These are phyloP conservation scores for Ogataea wickerhamii DNA, from an alignment of 805 yeast species.

Conservation along the genomic window DNA sequence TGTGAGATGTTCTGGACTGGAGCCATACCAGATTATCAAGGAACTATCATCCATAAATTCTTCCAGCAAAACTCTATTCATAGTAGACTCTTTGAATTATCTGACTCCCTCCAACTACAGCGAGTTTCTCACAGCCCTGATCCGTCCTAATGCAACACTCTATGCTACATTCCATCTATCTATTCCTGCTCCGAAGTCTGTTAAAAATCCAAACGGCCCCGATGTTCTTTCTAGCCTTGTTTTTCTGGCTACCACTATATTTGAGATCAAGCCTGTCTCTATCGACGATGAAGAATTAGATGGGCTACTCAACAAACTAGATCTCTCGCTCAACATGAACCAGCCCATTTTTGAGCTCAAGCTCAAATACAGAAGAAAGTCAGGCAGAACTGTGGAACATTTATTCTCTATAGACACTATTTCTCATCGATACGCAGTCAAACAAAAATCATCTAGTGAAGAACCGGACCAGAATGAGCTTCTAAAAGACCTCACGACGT, in stretches of 20 bases:
- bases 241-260: constrained; percentile 72
- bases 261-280: constrained; percentile 52
- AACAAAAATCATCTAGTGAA: constrained; percentile 24
- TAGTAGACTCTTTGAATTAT: constrained; percentile 70
- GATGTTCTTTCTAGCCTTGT: constrained; percentile 34
- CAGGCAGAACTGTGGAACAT: constrained; percentile 72
- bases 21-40: constrained; percentile 9
- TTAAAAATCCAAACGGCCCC: constrained; percentile 17
- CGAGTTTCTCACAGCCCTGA: constrained; percentile 18
- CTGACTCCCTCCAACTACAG: constrained; percentile 45
- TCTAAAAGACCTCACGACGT: constrained; percentile 77
- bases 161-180: constrained; percentile 48
- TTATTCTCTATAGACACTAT: constrained; percentile 49
- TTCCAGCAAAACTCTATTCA: constrained; percentile 34
- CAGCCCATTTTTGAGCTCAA: constrained; percentile 41
- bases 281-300: constrained; percentile 44
- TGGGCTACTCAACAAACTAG: constrained; percentile 34
- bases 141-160: constrained; percentile 43
- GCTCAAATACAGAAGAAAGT: constrained; percentile 70
- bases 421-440: constrained; percentile 39
- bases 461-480: constrained; percentile 46
- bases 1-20: constrained; percentile 39
- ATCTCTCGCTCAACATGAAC: constrained; percentile 54
- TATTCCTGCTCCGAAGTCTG: constrained; percentile 23
- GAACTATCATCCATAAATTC: constrained; percentile 8